Base-by-base conservation (phyloP, 2,329 filamentous ascomycete species). In the Clarireedia hainanense region DNA sequence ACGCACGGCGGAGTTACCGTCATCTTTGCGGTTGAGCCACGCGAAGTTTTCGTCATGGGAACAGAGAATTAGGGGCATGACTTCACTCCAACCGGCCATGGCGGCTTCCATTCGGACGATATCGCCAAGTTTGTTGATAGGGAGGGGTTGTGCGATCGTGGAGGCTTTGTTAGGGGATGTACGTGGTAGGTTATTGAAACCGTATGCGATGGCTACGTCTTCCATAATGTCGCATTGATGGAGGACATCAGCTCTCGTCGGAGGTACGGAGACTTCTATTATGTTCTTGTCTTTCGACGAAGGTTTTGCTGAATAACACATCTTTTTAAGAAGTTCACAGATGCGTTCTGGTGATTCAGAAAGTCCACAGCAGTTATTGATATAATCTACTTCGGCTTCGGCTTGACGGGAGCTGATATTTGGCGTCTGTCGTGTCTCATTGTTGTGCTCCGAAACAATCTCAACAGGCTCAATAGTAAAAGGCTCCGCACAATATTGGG, bases 181-280 rank as follows among this genome's bases (percentile, higher is more conserved):
- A 52, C 91, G 86, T 1, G 92, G 91, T 17, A 99, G 85, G 61
- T 88, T 90, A 79, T 99, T 99, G 81, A 96, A 99, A 62, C 95
- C 94, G 71, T 97, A 96, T 52, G 90, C 91, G 62, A 99, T 94
- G 42, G 91, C 94, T 20, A 95, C 85, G 69, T 99, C 95, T 75
- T 99, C 94, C 92, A 99, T 99, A 64, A 99, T 89, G 70, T 99
- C 94, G 66, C 91, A 95, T 69, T 96, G 88, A 72, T 99, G 94
- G 34, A 99, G 84, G 43, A 99, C 86, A 71, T 99, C 94, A 48
- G 94, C 92, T 60, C 94, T 84, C 47, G 91, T 97, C 34, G 91
- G 83, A 7, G 94, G 94, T 24, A 97, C 82, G 37, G 85, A 80
- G 27, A 97, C 85, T 66, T 95, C 86, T 58, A 95, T 77, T 50